Evolutionary conservation across 306 rosid genomes (phyloP), one percentile per base, ranked within the genome.

Genomic region (Casuarina equisetifolia): DNA sequence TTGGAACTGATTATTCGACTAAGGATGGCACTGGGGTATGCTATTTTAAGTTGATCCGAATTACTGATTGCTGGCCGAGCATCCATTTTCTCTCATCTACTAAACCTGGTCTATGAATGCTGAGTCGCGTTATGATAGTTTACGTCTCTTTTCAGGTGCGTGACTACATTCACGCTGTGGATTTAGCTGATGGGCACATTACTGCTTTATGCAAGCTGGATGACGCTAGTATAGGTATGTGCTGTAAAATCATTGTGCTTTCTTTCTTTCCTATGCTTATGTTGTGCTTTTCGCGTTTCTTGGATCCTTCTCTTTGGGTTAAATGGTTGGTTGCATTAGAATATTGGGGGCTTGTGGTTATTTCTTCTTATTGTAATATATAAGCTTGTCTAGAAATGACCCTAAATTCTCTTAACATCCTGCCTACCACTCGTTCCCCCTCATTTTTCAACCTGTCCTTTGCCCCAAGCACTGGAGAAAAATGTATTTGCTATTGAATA

Each of bases 101-200:
- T n/a, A 55, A 3, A 1, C 35, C 2, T 17, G 2, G 16, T 64
- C 32, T 7, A 7, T 66, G 19, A 16, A 15, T 11, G 42, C 17
- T 40, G 6, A 42, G 43, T 5, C 46, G 38, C 11, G 1, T 52
- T 12, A 67, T 63, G 42, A 77, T 74, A n/a, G 40, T 78, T 61
- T 4, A 76, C 43, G 51, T 84, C 84, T 35, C 52, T 11, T 71
- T 48, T 78, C 82, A 95, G 98, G 62, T 95, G 58, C 91, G 99
- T 61, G 99, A 95, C 89, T 95, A 92, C 72, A 92, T 95, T 81
- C 99, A 95, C 86, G 99, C 92, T 42, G 92, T 95, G 97, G 99
- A 95, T 88, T 82, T 92, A 20, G 99, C 99, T 16, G 97, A 95
- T 77, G 99, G 99, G 36, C 99, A 95, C 84, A 91, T 92, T 73